Evolutionary conservation across 1,284 basidiomycete genomes (phyloP).

Genomic region (Moesziomyces parantarcticus): DNA sequence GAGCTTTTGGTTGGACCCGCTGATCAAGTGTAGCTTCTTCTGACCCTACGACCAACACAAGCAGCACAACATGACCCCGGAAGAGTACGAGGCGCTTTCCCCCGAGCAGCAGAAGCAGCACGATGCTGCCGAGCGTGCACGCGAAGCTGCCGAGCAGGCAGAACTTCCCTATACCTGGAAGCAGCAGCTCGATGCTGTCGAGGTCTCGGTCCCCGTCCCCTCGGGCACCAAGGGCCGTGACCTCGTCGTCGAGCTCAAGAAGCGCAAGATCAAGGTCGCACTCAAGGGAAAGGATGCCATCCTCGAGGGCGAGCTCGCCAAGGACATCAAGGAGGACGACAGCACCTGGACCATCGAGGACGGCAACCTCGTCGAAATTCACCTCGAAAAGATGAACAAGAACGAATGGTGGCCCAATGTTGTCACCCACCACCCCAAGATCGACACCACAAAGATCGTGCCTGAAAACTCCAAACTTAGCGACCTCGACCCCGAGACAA

Average conservation of each 20-base stretch:
- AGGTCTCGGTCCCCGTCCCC: conserved; percentile 84
- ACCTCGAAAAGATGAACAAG: conserved; percentile 87
- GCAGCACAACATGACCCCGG: conserved; percentile 74
- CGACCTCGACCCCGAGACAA: conserved; percentile 92
- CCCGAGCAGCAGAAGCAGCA: conserved; percentile 79
- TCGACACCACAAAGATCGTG: conserved; percentile 95
- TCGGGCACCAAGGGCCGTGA: conserved; percentile 85
- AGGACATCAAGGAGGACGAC: conserved; percentile 93
- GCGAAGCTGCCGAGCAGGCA: conserved; percentile 84
- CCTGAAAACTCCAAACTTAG: conserved; percentile 95
- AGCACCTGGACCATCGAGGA: conserved; percentile 97
- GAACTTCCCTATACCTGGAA: conserved; percentile 91
- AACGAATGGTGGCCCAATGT: conserved; percentile 99
- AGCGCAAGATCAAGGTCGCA: conserved; percentile 83
- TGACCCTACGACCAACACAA: neutral
- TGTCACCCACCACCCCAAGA: conserved; percentile 91
- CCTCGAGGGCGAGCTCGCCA: conserved; percentile 82
- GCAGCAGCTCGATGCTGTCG: conserved; percentile 88
- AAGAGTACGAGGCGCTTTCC: conserved; percentile 80
- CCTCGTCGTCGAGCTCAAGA: conserved; percentile 79
- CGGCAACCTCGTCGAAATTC: conserved; percentile 77
- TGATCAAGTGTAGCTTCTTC: neutral
- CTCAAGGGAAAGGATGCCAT: conserved; percentile 87
- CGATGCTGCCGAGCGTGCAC: conserved; percentile 77
- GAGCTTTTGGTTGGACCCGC: no score